Percentiles rank a stretch among this genome's conserved stretches.
Evolutionary conservation across 2,329 filamentous ascomycete genomes (phyloP).

Genomic region (Epichloe bromicola): DNA sequence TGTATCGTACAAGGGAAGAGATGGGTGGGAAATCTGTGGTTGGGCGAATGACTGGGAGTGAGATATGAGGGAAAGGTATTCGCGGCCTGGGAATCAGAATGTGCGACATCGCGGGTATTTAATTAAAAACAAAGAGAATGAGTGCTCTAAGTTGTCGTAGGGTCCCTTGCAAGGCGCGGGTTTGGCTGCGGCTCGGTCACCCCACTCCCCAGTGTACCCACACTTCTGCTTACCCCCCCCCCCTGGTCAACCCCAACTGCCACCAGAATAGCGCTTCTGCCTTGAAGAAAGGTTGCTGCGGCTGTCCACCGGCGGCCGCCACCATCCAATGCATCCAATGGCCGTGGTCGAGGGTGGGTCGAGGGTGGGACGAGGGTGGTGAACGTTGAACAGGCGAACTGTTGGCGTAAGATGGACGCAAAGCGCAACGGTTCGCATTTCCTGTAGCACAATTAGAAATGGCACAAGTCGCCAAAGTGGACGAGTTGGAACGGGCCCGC

Average conservation of each 20-base stretch:
- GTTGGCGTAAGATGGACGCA: constrained; percentile 4
- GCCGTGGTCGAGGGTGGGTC: not conserved
- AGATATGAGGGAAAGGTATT: not conserved
- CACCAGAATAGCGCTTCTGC: not conserved
- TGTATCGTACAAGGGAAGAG: too few species aligned
- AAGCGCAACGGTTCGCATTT: not conserved
- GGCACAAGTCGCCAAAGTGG: not conserved
- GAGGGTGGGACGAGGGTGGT: too few species aligned
- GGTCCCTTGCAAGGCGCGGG: too few species aligned
- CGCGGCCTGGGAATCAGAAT: constrained; percentile 2
- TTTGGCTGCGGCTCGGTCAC: not conserved
- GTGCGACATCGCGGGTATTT: not conserved
- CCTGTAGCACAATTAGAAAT: not conserved
- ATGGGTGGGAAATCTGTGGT: too few species aligned
- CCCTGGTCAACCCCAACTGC: not conserved
- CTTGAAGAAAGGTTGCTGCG: not conserved
- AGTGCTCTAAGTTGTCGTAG: not conserved
- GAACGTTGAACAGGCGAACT: not conserved
- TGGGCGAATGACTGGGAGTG: too few species aligned
- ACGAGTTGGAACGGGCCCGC: not conserved
- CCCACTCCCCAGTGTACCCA: not conserved
- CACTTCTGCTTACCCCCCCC: not conserved
- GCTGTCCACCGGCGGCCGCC: not conserved
- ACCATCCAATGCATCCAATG: not conserved
- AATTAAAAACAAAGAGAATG: not conserved